Evolutionary conservation across 768 basidiomycete species (phyloP), one percentile per base, ranked within the genome.

Genomic region (Pleurotus eryngii): DNA sequence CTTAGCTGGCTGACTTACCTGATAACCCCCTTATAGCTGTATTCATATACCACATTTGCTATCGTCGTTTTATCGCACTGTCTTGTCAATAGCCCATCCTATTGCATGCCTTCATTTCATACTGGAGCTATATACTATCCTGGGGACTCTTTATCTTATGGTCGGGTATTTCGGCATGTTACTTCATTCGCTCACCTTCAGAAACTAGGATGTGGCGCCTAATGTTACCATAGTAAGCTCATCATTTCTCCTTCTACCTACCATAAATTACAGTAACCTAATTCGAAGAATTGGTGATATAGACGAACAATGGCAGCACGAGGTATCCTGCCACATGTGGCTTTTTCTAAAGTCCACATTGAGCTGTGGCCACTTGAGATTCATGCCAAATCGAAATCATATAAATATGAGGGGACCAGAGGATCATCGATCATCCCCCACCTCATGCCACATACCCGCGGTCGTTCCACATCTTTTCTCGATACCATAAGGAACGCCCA

Each of bases 1-100:
- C 30, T 58, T 66, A 67, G 65, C 68, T 71, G 63, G 68, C 63
- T 59, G 39, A 14, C 20, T 57, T 43, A 17, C 45, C 30, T 43
- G 46, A 54, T 57, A 49, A 49, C 43, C 27, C 22, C 35, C 37
- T 37, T 39, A 45, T 66, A 62, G 63, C 62, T 68, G 65, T 68
- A 64, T 61, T 64, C 63, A 54, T 65, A 64, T 60, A 57, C 51
- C 59, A 59, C 53, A 49, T 55, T 59, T 46, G 55, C 49, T 60
- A 11, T 59, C 46, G 53, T 48, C 53, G 58, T 51, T 61, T 63
- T 51, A 27, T 46, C 38, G 18, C 37, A 35, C 45, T 53, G 37
- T 47, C 43, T 35, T 46, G 55, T 35, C 45, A 14, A 35, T 56
- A 27, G 54, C 43, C 17, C 45, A 18, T 24, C 7, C 45, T 46